phyloP scores from a whole-genome alignment of 2,329 filamentous ascomycete species.

The Lasiodiplodia theobromae region DNA sequence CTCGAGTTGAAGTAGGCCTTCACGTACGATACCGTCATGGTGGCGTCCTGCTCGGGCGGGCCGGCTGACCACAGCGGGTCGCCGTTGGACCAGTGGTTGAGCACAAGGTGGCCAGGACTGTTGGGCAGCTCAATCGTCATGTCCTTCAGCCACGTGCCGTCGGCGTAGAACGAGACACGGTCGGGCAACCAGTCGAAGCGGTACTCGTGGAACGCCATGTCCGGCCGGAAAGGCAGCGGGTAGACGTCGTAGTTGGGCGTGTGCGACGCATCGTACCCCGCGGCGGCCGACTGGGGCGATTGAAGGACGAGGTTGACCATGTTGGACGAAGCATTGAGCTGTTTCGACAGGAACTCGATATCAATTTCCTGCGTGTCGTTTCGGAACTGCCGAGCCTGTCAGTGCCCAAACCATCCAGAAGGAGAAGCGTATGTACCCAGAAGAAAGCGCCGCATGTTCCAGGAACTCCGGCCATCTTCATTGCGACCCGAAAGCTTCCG shows the following conservation, averaged over 20 bases:
- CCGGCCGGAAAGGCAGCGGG: slow-evolving; percentile 71
- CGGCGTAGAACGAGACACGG: slow-evolving; percentile 72
- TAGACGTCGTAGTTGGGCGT: slow-evolving; percentile 66
- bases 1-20: slow-evolving; percentile 84
- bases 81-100: slow-evolving; percentile 82
- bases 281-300: slow-evolving; percentile 63
- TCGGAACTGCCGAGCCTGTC: slow-evolving; percentile 64
- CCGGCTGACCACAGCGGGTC: slow-evolving; percentile 74
- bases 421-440: slow-evolving; percentile 61
- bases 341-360: slow-evolving; percentile 76
- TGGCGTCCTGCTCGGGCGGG: slow-evolving; percentile 68
- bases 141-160: slow-evolving; percentile 63
- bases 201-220: slow-evolving; percentile 74
- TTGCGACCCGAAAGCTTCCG: slow-evolving; percentile 72
- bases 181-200: slow-evolving; percentile 75
- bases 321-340: slow-evolving; percentile 66
- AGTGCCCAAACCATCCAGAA: not conserved
- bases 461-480: slow-evolving; percentile 66
- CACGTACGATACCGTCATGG: slow-evolving; percentile 71
- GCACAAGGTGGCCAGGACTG: slow-evolving; percentile 68
- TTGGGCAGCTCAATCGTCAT: slow-evolving; percentile 67
- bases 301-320: slow-evolving; percentile 80
- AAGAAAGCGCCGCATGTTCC: slow-evolving; percentile 83
- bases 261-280: slow-evolving; percentile 68
- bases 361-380: slow-evolving; percentile 84